These are phyloP conservation scores for Boletus pseudo-olivaceus DNA, from an alignment of 768 basidiomycete genomes.

Conservation along the genomic window DNA sequence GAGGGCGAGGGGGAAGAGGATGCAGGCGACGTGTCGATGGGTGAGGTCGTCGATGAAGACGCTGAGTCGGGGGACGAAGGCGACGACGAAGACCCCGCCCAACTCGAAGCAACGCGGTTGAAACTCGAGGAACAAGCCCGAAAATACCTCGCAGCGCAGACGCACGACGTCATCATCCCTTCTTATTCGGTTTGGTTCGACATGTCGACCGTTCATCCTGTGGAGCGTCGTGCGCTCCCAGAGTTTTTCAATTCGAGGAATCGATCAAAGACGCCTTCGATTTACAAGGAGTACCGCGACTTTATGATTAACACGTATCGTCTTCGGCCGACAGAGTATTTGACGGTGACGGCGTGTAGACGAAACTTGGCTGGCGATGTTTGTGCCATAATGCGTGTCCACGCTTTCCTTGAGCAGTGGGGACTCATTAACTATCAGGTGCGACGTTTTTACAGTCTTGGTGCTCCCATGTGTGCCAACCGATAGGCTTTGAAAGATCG, in stretches of 20 bases:
- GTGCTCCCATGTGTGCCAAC: not conserved
- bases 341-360: slow-evolving; percentile 95
- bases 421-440: slow-evolving; percentile 99
- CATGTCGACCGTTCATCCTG: slow-evolving; percentile 88
- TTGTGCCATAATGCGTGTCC: slow-evolving; percentile 97
- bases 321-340: slow-evolving; percentile 88
- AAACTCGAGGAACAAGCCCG: slow-evolving; percentile 83
- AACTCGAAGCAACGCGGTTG: slow-evolving; percentile 74
- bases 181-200: slow-evolving; percentile 99
- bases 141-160: slow-evolving; percentile 95
- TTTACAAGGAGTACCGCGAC: slow-evolving; percentile 99
- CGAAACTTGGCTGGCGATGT: slow-evolving; percentile 97
- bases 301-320: slow-evolving; percentile 99
- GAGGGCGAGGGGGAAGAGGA: slow-evolving; percentile 65
- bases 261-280: slow-evolving; percentile 89
- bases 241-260: slow-evolving; percentile 99
- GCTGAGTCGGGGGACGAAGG: slow-evolving; percentile 74
- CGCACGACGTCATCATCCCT: slow-evolving; percentile 94
- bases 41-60: slow-evolving; percentile 73
- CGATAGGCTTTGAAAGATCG: slow-evolving; percentile 59
- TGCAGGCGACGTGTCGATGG: slow-evolving; percentile 76
- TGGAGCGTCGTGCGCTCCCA: slow-evolving; percentile 88
- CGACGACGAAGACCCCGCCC: slow-evolving; percentile 83
- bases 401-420: slow-evolving; percentile 99
- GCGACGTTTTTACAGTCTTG: slow-evolving; percentile 17